These are phyloP conservation scores for Calycina herbarum DNA, from an alignment of 2,329 filamentous ascomycete genomes.

Conservation along the genomic window DNA sequence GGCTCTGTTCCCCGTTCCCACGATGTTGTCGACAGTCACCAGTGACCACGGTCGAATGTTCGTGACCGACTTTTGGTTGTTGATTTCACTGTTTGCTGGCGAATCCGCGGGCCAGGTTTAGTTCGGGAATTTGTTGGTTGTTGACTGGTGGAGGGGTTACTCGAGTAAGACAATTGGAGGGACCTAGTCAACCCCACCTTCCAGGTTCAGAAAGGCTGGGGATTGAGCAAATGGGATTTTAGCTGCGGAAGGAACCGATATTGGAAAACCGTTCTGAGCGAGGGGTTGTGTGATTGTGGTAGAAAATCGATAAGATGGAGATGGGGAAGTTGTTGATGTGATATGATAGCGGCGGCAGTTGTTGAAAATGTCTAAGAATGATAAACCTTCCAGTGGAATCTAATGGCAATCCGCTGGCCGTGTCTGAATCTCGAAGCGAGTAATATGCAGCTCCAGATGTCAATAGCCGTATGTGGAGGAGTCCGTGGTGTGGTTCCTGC, in stretches of 20 bases:
- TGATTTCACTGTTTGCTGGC: slow-evolving; percentile 1
- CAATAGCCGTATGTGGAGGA: slow-evolving; percentile 3
- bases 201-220: background rate
- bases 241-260: background rate
- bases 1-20: slow-evolving; percentile 51
- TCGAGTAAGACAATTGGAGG: background rate
- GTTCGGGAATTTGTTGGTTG: slow-evolving; percentile 1
- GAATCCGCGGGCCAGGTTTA: background rate
- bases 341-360: slow-evolving; percentile 1
- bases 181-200: slow-evolving; percentile 5
- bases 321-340: background rate
- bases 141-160: background rate
- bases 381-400: background rate
- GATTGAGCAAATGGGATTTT: slow-evolving; percentile 1
- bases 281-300: background rate
- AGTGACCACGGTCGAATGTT: background rate
- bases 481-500: slow-evolving; percentile 2
- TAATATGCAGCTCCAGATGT: background rate
- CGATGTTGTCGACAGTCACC: background rate
- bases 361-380: background rate
- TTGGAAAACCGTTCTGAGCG: background rate
- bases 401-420: background rate
- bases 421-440: background rate
- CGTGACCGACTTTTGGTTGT: slow-evolving; percentile 20
- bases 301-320: background rate